Conservation (phyloP, 2,329 filamentous ascomycete genomes). For the Fusarium acutatum region DNA sequence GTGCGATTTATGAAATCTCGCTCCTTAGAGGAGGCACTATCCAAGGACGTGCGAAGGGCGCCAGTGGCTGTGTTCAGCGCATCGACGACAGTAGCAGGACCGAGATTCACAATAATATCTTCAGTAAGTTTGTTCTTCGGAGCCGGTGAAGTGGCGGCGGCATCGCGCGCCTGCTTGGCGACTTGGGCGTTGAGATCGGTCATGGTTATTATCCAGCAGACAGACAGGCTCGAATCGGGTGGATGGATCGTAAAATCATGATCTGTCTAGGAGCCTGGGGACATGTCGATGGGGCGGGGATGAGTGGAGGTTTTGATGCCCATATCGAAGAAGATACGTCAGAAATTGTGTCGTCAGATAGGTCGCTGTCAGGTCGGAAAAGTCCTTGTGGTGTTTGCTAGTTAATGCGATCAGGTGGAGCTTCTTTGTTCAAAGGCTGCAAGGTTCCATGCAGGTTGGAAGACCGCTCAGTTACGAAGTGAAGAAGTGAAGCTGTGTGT, state of each 20-base stretch:
- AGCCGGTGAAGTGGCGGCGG: slow-evolving; percentile 53
- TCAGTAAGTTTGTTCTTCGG: slow-evolving; percentile 57
- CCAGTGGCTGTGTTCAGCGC: slow-evolving; percentile 65
- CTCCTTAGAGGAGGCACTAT: slow-evolving; percentile 69
- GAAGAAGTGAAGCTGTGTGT: slow-evolving; percentile 15
- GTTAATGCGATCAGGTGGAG: slow-evolving; percentile 11
- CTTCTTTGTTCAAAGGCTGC: slow-evolving; percentile 11
- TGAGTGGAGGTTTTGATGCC: slow-evolving; percentile 38
- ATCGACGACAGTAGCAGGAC: slow-evolving; percentile 67
- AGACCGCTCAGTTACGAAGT: not conserved
- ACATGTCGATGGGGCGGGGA: slow-evolving; percentile 36
- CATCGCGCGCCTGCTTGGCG: slow-evolving; percentile 46
- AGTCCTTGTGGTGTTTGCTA: slow-evolving; percentile 3
- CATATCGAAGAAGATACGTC: slow-evolving; percentile 41
- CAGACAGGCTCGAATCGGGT: slow-evolving; percentile 26
- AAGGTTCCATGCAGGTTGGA: slow-evolving; percentile 5
- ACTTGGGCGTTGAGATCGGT: slow-evolving; percentile 45
- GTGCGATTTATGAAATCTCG: slow-evolving; percentile 76
- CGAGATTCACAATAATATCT: slow-evolving; percentile 69
- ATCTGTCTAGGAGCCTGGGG: slow-evolving; percentile 42
- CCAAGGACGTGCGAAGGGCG: slow-evolving; percentile 66
- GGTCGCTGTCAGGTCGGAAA: slow-evolving; percentile 8
- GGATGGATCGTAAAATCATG: slow-evolving; percentile 38
- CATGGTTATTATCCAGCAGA: slow-evolving; percentile 43
- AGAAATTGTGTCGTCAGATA: slow-evolving; percentile 21